Evolutionary conservation across 805 yeast genomes (phyloP).

Genomic region (Metschnikowia anglica): DNA sequence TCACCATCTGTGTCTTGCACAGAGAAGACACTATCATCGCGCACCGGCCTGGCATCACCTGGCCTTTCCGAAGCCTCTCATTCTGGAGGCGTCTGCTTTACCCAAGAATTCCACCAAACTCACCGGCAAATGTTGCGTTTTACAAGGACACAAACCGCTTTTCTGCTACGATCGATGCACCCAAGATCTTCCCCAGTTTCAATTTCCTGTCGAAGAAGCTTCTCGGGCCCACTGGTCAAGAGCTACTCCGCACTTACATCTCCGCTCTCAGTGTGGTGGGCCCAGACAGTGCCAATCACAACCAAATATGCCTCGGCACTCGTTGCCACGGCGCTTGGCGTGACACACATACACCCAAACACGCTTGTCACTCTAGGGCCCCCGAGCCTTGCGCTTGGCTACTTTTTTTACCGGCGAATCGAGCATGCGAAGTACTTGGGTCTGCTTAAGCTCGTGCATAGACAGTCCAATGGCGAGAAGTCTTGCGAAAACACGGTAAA

Average conservation of each 20-base stretch:
- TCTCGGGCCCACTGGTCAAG: slow-evolving; percentile 33
- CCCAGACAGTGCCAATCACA: slow-evolving; percentile 25
- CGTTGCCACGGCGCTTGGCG: slow-evolving; percentile 25
- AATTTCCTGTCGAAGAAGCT: background rate
- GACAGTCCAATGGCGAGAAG: background rate
- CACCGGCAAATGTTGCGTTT: background rate
- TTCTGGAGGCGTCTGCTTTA: too few relatives aligned
- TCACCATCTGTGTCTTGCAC: too few relatives aligned
- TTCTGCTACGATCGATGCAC: background rate
- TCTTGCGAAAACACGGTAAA: slow-evolving; percentile 8
- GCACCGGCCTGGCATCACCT: too few relatives aligned
- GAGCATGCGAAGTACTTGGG: slow-evolving; percentile 14
- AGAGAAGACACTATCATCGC: too few relatives aligned
- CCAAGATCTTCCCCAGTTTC: background rate
- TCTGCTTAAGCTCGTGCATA: slow-evolving; percentile 20
- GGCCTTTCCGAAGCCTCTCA: too few relatives aligned
- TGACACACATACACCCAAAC: slow-evolving; percentile 39
- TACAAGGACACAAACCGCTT: background rate
- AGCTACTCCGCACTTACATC: slow-evolving; percentile 29
- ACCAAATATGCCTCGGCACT: slow-evolving; percentile 32
- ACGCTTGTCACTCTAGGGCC: slow-evolving; percentile 37
- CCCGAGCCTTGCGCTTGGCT: slow-evolving; percentile 32
- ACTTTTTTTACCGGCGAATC: slow-evolving; percentile 23
- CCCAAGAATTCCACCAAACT: too few relatives aligned
- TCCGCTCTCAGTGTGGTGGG: slow-evolving; percentile 28